Base-by-base conservation (phyloP, 805 yeast species). In the Tetrapisispora taiwanensis region DNA sequence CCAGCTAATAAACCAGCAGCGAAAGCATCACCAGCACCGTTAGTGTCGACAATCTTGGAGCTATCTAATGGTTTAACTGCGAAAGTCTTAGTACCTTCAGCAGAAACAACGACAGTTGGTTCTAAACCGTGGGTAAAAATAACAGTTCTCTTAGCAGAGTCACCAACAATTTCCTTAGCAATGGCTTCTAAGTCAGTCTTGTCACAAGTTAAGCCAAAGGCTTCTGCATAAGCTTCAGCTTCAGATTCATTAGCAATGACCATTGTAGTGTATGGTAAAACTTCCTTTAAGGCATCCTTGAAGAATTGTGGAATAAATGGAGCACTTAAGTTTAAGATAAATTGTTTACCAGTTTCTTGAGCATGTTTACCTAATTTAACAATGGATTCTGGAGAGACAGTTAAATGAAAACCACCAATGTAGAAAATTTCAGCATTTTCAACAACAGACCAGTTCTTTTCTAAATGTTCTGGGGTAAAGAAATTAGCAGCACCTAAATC, bases 11-110 rank as follows among this genome's bases (percentile, higher is more conserved):
- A 89, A 47, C 97, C 97, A 58, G 92, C 94, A 45, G 97, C 97
- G 62, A 90, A 90, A 13, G 97, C 96, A 64, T 90, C 97, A 67
- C 97, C 97, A 39, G 97, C 97, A 72, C 98, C 98, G 71, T 90
- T 92, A 60, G 97, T 86, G 72, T 92, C 99, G 47, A 75, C 80
- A 48, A 92, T 75, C 67, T 81, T 73, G 38, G 74, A 67, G 37
- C 76, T 56, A 35, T 76, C 83, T 59, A 92, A 76, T 47, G 81
- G 76, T 54, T 77, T 83, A 45, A 92, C 95, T 41, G 82, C 73
- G 72, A 65, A 80, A 33, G 73, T 63, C 45, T 75, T 76, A 36
- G 67, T 53, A 42, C 65, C 64, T 53, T 76, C 73, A 60, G 78
- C 75, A 39, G 77, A 64, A 49, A 81, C 95, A 30, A 81, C 76